Evolutionary conservation across 2,329 filamentous ascomycete genomes (phyloP).

Genomic region (Cytospora paraplurivora): DNA sequence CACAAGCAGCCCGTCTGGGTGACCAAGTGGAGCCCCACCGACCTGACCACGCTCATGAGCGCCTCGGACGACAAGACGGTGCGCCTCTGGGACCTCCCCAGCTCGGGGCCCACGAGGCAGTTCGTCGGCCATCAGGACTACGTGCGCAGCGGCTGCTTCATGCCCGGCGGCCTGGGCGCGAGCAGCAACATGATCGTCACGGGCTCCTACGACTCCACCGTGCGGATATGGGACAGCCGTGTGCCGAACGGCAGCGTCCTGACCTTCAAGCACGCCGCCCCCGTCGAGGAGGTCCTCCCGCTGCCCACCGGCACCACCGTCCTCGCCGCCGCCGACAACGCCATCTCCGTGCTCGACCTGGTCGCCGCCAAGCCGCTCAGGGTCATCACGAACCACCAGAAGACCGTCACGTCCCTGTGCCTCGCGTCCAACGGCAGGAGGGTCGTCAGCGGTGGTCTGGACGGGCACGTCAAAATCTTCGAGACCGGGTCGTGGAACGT

Average conservation of each 20-base stretch:
- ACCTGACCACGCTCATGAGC: slow-evolving; percentile 84
- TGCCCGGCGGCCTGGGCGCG: slow-evolving; percentile 68
- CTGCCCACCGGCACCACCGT: slow-evolving; percentile 85
- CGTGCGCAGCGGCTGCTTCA: slow-evolving; percentile 82
- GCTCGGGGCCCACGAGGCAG: slow-evolving; percentile 71
- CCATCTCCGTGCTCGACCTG: slow-evolving; percentile 88
- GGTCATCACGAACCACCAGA: slow-evolving; percentile 91
- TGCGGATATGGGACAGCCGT: slow-evolving; percentile 90
- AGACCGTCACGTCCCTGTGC: slow-evolving; percentile 88
- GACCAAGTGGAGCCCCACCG: slow-evolving; percentile 87
- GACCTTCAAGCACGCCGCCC: slow-evolving; percentile 91
- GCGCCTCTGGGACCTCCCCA: slow-evolving; percentile 89
- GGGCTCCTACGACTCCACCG: slow-evolving; percentile 92
- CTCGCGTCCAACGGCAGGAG: slow-evolving; percentile 79
- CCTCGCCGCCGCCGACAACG: slow-evolving; percentile 80
- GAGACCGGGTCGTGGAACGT: slow-evolving; percentile 95
- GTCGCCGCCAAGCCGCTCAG: slow-evolving; percentile 87
- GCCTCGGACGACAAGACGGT: slow-evolving; percentile 93
- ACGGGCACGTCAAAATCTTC: slow-evolving; percentile 96
- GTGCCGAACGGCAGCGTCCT: slow-evolving; percentile 71
- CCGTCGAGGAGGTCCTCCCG: slow-evolving; percentile 85
- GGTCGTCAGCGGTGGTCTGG: slow-evolving; percentile 83
- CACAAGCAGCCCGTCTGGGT: slow-evolving; percentile 95
- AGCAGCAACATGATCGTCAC: slow-evolving; percentile 75
- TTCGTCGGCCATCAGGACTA: slow-evolving; percentile 92